These are phyloP conservation scores for Lithospermum erythrorhizon DNA, from an alignment of 257 asterid species.

Conservation along the genomic window DNA sequence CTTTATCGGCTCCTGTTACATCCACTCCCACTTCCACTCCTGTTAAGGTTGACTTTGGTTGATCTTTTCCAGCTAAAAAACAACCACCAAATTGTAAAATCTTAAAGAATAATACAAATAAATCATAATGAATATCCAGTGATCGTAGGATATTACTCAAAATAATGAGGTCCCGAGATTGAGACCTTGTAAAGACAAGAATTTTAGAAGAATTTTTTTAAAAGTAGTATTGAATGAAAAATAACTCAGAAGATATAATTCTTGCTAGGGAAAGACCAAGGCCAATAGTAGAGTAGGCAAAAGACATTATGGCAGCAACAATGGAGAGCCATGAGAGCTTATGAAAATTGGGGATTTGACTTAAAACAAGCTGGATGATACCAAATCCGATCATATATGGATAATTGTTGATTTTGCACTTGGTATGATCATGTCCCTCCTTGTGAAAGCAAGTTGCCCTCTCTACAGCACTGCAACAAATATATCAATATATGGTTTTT, in stretches of 20 bases:
- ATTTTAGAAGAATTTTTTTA: too few relatives aligned
- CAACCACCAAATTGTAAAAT: background rate
- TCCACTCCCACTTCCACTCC: constrained; percentile 27
- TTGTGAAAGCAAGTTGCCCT: constrained; percentile 54
- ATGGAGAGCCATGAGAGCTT: constrained; percentile 47
- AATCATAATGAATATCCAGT: too few relatives aligned
- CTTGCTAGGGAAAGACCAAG: constrained; percentile 45
- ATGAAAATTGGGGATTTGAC: constrained; percentile 63
- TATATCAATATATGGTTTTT: background rate
- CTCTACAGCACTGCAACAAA: constrained; percentile 37
- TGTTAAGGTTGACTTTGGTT: constrained; percentile 18
- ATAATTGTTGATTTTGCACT: constrained; percentile 33
- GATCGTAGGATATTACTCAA: too few relatives aligned
- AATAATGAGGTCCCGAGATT: too few relatives aligned
- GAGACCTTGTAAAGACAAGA: too few relatives aligned
- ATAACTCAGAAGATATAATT: constrained; percentile 26
- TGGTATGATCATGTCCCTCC: constrained; percentile 26
- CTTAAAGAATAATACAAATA: background rate
- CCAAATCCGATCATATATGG: constrained; percentile 36
- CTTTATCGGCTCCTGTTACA: constrained; percentile 19
- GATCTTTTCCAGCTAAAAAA: constrained; percentile 11
- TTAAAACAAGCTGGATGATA: constrained; percentile 31
- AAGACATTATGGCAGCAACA: constrained; percentile 70
- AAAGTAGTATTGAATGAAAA: background rate
- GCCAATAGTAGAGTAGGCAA: constrained; percentile 54